Percentiles rank a stretch among this genome's conserved stretches.
phyloP scores from a whole-genome alignment of 306 rosid species.

The Acmispon strigosus region DNA sequence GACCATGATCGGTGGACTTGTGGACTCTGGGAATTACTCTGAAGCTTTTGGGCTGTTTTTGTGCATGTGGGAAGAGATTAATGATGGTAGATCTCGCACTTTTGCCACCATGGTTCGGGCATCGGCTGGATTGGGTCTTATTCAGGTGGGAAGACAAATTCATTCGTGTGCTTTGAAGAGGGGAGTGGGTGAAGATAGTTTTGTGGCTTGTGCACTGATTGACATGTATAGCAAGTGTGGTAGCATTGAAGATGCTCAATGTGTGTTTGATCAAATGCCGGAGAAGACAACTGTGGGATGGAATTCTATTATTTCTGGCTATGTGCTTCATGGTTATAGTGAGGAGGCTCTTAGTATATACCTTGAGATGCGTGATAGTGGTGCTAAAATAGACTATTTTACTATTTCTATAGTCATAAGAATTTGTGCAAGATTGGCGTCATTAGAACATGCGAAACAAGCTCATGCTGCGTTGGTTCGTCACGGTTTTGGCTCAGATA shows the following conservation, averaged over 20 bases:
- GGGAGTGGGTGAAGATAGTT: slow-evolving; percentile 44
- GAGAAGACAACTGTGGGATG: slow-evolving; percentile 72
- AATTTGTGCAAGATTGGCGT: slow-evolving; percentile 81
- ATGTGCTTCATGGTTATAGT: slow-evolving; percentile 79
- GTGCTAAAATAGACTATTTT: slow-evolving; percentile 69
- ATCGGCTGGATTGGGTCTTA: slow-evolving; percentile 54
- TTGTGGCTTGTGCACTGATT: slow-evolving; percentile 68
- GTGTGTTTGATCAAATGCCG: slow-evolving; percentile 72
- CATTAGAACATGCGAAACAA: slow-evolving; percentile 70
- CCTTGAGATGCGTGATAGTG: slow-evolving; percentile 59
- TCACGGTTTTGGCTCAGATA: slow-evolving; percentile 62
- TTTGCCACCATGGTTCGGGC: slow-evolving; percentile 64
- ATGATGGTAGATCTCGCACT: slow-evolving; percentile 44
- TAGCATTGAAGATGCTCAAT: slow-evolving; percentile 67
- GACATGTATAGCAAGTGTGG: slow-evolving; percentile 92
- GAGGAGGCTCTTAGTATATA: slow-evolving; percentile 70
- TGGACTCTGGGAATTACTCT: slow-evolving; percentile 53
- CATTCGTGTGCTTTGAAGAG: slow-evolving; percentile 75
- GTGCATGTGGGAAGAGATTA: slow-evolving; percentile 60
- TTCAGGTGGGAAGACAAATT: slow-evolving; percentile 56
- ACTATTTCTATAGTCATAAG: slow-evolving; percentile 69
- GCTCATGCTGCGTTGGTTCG: slow-evolving; percentile 85
- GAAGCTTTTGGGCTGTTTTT: slow-evolving; percentile 58
- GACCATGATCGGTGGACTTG: slow-evolving; percentile 54
- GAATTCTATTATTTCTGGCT: slow-evolving; percentile 82